These are phyloP conservation scores for Chrysosphaeria jannelii DNA, from an alignment of 2,329 filamentous ascomycete genomes.

Conservation along the genomic window DNA sequence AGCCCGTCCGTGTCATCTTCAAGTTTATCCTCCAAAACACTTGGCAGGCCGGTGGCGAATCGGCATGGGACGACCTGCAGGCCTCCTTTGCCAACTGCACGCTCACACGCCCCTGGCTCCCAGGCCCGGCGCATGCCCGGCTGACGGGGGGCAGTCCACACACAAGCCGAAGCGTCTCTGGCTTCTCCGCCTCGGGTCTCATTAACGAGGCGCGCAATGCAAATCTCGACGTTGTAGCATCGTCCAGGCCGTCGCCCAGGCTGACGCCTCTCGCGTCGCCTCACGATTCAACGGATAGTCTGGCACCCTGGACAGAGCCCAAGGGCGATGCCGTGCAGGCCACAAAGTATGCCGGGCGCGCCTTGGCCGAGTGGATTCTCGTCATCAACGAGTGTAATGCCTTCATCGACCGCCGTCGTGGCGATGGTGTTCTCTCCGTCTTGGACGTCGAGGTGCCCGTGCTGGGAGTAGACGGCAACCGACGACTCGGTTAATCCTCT, in stretches of 20 bases:
- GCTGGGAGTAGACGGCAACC: slow-evolving; percentile 30
- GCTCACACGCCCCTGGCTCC: slow-evolving; percentile 37
- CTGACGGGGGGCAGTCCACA: slow-evolving; percentile 14
- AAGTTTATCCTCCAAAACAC: slow-evolving; percentile 35
- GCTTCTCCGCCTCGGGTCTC: slow-evolving; percentile 14
- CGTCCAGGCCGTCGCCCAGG: neutral
- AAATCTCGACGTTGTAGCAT: slow-evolving; percentile 3
- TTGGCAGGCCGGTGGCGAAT: slow-evolving; percentile 6
- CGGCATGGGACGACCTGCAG: slow-evolving; percentile 18
- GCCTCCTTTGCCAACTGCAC: slow-evolving; percentile 24
- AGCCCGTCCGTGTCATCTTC: slow-evolving; percentile 32
- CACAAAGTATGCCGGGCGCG: slow-evolving; percentile 34
- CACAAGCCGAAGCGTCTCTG: slow-evolving; percentile 17
- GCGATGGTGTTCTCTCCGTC: slow-evolving; percentile 38
- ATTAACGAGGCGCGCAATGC: slow-evolving; percentile 21
- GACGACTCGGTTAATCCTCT: slow-evolving; percentile 3
- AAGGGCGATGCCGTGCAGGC: slow-evolving; percentile 14
- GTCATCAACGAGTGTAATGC: slow-evolving; percentile 54
- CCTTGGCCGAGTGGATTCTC: slow-evolving; percentile 49
- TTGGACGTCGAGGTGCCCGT: slow-evolving; percentile 38
- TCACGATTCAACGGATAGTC: neutral
- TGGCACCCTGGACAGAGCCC: slow-evolving; percentile 14
- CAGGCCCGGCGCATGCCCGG: slow-evolving; percentile 35
- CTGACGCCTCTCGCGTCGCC: too few species aligned
- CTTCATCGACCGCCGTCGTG: slow-evolving; percentile 46